Conservation (phyloP, 1,284 basidiomycete genomes). For the Pascua guehoae region DNA sequence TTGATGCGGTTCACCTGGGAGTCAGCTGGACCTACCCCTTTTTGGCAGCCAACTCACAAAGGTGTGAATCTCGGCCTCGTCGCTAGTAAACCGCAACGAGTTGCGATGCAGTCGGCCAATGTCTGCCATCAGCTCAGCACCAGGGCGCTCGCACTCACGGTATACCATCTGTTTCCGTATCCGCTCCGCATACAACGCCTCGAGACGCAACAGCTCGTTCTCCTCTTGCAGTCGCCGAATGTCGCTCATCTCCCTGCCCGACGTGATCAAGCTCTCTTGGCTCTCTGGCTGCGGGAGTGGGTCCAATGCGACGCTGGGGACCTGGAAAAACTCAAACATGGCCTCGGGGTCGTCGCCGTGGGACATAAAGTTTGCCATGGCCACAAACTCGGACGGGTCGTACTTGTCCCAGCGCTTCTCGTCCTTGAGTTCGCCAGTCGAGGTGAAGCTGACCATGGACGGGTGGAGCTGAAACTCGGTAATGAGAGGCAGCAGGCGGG, state of each 20-base stretch:
- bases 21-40: too few species aligned
- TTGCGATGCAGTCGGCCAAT: conserved; percentile 41
- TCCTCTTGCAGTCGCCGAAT: conserved; percentile 20
- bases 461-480: conserved; percentile 42
- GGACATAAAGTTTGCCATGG: conserved; percentile 36
- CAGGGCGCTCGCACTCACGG: conserved; percentile 24
- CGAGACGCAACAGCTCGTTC: conserved; percentile 38
- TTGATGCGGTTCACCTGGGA: conserved; percentile 31
- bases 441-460: conserved; percentile 39
- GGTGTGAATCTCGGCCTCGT: conserved; percentile 46
- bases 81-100: conserved; percentile 39
- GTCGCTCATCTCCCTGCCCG: conserved; percentile 8
- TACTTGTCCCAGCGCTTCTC: conserved; percentile 41
- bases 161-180: conserved; percentile 37
- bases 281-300: neutral
- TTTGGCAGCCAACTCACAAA: conserved; percentile 21
- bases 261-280: conserved; percentile 9
- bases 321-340: conserved; percentile 29
- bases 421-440: conserved; percentile 38
- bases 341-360: conserved; percentile 27
- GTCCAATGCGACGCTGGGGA: conserved; percentile 6
- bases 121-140: conserved; percentile 22
- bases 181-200: conserved; percentile 32
- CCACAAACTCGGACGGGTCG: conserved; percentile 39
- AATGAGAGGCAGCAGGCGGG: conserved; percentile 33